Base-by-base conservation (phyloP, 164 flowering plant species). In the Stephania yunnanensis region DNA sequence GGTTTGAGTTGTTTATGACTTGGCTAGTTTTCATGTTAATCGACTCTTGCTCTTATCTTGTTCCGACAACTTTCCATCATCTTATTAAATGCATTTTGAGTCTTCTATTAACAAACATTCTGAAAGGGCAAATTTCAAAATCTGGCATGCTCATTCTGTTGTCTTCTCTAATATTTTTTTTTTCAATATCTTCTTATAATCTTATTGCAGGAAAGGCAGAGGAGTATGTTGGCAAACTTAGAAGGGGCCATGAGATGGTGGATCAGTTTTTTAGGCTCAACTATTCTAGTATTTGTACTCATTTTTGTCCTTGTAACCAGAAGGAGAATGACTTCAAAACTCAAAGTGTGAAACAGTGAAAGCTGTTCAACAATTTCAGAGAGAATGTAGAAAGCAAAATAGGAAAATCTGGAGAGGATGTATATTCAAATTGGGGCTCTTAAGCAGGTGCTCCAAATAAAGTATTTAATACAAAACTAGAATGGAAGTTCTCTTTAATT, bases 281-380 rank as follows among this genome's bases (percentile, higher is more conserved):
- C 83, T 9, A 10, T 79, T 52, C 48, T 84, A 64, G 69, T 86
- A 73, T 50, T 80, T 70, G 17, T 84, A 12, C 69, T 84, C 76
- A 30, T 81, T 30, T 65, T 84, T 71, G 42, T 87, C 69, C 74
- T 83, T 87, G 85, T 88, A 86, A 89, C 80, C 73, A 84, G 86
- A 67, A 85, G 87, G 80, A 84, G 92, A 83, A 87, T 85, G 83
- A 88, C 81, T 50, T 86, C 78, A 6, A 92, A 92, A 84, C 80
- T 90, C 75, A 91, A 91, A 82, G 71, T 89, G 74, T 89, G 79
- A 91, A 91, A 82, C 70, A 88, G 74, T 89, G 79, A 87, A 58
- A 19, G 20, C 1, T 9, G 19, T 61, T 61, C 22, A 50, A 48
- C 22, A 5, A 17, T 53, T 11, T 25, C 66, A n/a, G 11, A 7